Evolutionary conservation across 371 early-diverging fungal species (phyloP).

Genomic region (Circinella umbellata): DNA sequence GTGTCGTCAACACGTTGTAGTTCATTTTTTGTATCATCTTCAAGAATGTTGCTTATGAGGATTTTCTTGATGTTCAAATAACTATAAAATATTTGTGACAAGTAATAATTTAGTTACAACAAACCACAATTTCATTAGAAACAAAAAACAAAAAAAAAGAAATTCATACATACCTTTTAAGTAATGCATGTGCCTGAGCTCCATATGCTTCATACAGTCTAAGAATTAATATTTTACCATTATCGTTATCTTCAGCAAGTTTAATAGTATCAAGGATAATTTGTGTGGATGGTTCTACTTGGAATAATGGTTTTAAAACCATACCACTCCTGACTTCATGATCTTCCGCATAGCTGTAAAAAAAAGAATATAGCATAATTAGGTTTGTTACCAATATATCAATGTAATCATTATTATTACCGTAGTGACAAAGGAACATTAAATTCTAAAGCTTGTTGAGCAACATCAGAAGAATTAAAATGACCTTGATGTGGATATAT

Average conservation of each 20-base stretch:
- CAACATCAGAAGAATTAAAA: conserved; percentile 81
- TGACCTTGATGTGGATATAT: conserved; percentile 86
- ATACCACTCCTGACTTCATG: conserved; percentile 6
- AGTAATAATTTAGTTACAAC: too few relatives aligned
- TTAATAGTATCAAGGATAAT: conserved; percentile 91
- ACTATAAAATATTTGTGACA: conserved; percentile 31
- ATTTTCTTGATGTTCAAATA: conserved; percentile 35
- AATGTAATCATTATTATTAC: conserved; percentile 31
- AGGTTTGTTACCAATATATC: background rate
- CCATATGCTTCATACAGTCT: conserved; percentile 93
- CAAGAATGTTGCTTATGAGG: conserved; percentile 52
- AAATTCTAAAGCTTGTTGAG: conserved; percentile 85
- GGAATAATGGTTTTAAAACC: conserved; percentile 31
- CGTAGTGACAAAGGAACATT: conserved; percentile 78
- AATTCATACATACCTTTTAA: conserved; percentile 58
- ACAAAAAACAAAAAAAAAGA: background rate
- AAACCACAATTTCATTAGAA: too few relatives aligned
- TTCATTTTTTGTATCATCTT: conserved; percentile 38
- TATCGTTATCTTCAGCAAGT: conserved; percentile 74
- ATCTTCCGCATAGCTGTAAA: conserved; percentile 1
- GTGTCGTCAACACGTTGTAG: background rate
- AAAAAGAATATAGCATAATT: background rate
- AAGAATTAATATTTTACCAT: conserved; percentile 63
- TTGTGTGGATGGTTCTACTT: conserved; percentile 43
- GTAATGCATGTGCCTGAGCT: conserved; percentile 70